phyloP scores from a whole-genome alignment of 140 eudicot species.

The Eryngium alpinum region DNA sequence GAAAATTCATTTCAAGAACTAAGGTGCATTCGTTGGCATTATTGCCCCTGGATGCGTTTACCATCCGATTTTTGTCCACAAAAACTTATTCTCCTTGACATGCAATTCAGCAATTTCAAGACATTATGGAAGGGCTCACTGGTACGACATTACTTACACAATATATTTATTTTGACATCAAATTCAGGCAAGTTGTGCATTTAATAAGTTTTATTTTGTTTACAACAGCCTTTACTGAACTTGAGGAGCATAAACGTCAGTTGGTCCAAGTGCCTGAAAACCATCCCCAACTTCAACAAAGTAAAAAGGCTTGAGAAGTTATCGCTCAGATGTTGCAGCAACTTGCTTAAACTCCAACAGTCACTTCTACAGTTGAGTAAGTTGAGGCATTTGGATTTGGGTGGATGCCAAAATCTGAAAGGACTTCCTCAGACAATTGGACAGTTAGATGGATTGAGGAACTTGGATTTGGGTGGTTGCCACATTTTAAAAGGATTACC shows the following conservation, averaged over 20 bases:
- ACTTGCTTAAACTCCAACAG: neutral
- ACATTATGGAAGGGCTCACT: neutral
- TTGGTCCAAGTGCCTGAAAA: neutral
- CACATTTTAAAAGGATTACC: neutral
- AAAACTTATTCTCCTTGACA: conserved; percentile 19
- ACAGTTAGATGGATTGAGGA: neutral
- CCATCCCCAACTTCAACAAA: neutral
- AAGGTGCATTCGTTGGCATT: conserved; percentile 29
- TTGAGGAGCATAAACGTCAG: neutral
- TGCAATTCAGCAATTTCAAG: conserved; percentile 19
- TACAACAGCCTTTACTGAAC: neutral
- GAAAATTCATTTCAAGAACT: conserved; percentile 18
- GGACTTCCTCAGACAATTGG: neutral
- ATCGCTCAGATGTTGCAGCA: neutral
- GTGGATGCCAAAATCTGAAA: neutral
- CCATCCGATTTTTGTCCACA: conserved; percentile 7
- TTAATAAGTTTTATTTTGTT: neutral
- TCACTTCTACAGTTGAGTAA: neutral
- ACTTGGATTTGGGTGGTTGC: neutral
- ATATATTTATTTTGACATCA: neutral
- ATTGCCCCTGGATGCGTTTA: conserved; percentile 11
- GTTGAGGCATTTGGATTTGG: neutral
- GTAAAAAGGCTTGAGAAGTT: neutral
- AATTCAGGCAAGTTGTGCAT: neutral
- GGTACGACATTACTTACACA: neutral